Evolutionary conservation across 176 grass and related monocot species (phyloP), one percentile per base, ranked within the genome.

Genomic region (Echinochloa phyllopogon): DNA sequence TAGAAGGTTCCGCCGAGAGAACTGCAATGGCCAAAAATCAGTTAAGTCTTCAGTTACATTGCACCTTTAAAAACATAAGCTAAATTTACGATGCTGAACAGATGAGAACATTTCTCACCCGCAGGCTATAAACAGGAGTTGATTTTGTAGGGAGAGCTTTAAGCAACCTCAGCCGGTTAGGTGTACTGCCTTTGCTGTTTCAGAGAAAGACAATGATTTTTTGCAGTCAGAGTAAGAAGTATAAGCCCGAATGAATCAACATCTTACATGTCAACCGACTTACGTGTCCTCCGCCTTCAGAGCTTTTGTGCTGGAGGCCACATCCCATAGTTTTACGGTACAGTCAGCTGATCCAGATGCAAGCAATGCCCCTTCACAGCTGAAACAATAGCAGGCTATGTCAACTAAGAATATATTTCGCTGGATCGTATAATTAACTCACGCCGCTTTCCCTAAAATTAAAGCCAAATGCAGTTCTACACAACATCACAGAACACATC

Each of bases 311-410:
- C 91, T 94, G 81, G 86, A 83, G 71, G 93, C 64, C 5, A 99
- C 88, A 87, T 99, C 96, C 96, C 96, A 99, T 14, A 98, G 89
- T 92, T 96, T 96, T 38, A 96, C 86, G 39, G 90, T 96, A 85
- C 93, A 94, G 65, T 98, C 93, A 5, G 96, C 96, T 16, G 96
- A 94, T 85, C 93, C 96, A 51, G 93, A 99, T 62, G 96, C 93
- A 92, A 99, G 93, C 78, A 99, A 86, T 55, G 96, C 88, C 65
- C 93, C 93, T 89, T 99, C 96, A 75, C 93, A 95, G 72, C 93
- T 98, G 79, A 77, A 67, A 83, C 21, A 73, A 78, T 43, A 82
- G 44, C 29, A 53, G 64, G 65, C 63, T 57, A 50, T 18, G 45
- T 68, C 80, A 25, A 72, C 18, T 52, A 63, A 41, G 43, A 68